phyloP scores from a whole-genome alignment of 805 yeast species.

The Saturnispora besseyi region DNA sequence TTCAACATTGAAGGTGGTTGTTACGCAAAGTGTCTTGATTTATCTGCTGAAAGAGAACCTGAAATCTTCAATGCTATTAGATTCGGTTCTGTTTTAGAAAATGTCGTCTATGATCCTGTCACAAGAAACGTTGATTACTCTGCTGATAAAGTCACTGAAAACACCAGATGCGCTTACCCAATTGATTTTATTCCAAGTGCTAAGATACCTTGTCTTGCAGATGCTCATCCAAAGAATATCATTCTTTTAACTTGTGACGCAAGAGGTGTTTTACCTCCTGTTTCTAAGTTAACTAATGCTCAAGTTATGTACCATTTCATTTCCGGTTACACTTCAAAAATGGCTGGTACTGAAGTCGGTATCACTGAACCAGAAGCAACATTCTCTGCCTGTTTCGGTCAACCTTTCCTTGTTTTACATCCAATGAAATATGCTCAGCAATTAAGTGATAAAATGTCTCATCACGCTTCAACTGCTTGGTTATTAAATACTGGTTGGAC shows the following conservation, averaged over 20 bases:
- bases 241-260: slow-evolving; percentile 94
- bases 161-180: slow-evolving; percentile 98
- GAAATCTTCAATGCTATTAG: slow-evolving; percentile 92
- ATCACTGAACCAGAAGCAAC: slow-evolving; percentile 97
- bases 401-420: slow-evolving; percentile 95
- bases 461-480: slow-evolving; percentile 92
- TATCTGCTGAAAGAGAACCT: slow-evolving; percentile 89
- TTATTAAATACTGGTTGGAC: slow-evolving; percentile 98
- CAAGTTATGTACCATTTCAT: slow-evolving; percentile 99
- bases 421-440: slow-evolving; percentile 98
- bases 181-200: slow-evolving; percentile 95
- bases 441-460: slow-evolving; percentile 82
- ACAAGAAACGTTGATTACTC: slow-evolving; percentile 81
- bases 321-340: slow-evolving; percentile 96
- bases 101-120: slow-evolving; percentile 73
- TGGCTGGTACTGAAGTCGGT: slow-evolving; percentile 99
- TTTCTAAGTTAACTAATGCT: slow-evolving; percentile 83
- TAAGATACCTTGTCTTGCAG: slow-evolving; percentile 87
- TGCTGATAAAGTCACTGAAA: slow-evolving; percentile 80
- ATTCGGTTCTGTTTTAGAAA: slow-evolving; percentile 92
- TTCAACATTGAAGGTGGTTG: slow-evolving; percentile 99
- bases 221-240: slow-evolving; percentile 85
- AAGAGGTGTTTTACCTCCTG: slow-evolving; percentile 95
- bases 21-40: slow-evolving; percentile 93
- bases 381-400: slow-evolving; percentile 98